Base-by-base conservation (phyloP, 495 filamentous ascomycete species). In the Aspergillus asperescens region DNA sequence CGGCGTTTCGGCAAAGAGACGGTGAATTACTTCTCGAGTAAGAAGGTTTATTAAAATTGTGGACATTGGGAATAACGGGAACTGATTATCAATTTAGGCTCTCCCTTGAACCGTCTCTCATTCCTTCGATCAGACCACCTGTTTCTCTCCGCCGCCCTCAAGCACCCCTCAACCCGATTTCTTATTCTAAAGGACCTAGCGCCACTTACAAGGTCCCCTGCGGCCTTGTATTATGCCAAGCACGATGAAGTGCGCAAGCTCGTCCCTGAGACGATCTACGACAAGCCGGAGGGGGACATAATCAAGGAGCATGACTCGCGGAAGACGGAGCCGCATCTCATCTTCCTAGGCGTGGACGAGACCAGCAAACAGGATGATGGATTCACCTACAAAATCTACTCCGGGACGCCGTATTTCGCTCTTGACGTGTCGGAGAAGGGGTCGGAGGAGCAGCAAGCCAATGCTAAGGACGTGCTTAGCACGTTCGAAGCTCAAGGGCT, bases 1-100 rank as follows among this genome's bases (percentile, higher is more conserved):
- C 79, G 84, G 41, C 93, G 87, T 54, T 96, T 95, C 68, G 93
- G 93, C 60, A 84, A 77, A 58, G 93, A 97, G 72, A 82, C 89
- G 10, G 83, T 86, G 58, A 97, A 98, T 73, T 98, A 97, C 79
- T 97, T 96, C 75, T 87, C 89, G 52, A 89, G 90, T 78, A 69
- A 34, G 64, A n/a, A n/a, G n/a, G n/a, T n/a, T 38, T 15, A 51
- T n/a, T 25, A 32, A 20, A 40, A 46, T 46, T n/a, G n/a, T n/a
- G n/a, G n/a, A n/a, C n/a, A n/a, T 25, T n/a, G 52, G 15, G 34
- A 25, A 12, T 19, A 4, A 38, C 32, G 7, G 32, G 28, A 41
- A 60, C 59, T 67, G 37, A 52, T n/a, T 28, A 31, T 18, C 1
- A 0, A 8, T 23, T 8, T 50, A 87, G 85, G 84, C 52, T 86